Evolutionary conservation across 2,329 filamentous ascomycete species (phyloP), one percentile per base, ranked within the genome.

Genomic region (Aureobasidium vineae): DNA sequence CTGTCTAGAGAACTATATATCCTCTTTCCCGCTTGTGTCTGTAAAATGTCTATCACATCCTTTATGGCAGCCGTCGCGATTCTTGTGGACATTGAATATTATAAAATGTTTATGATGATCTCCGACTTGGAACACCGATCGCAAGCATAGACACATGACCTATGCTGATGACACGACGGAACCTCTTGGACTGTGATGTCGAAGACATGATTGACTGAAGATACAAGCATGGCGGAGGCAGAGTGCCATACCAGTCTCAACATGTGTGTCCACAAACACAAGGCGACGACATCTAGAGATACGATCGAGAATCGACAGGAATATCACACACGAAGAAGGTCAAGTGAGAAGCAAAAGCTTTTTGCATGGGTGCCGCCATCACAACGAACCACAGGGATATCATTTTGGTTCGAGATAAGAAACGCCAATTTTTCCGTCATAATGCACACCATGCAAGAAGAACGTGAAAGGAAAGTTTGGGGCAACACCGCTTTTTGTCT

Each of bases 401-500:
- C 57, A 61, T 49, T 49, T 36, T 61, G 57, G 23, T 43, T 47
- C 31, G 41, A 61, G 26, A 33, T 45, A 49, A 23, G 49, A 61
- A 61, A 61, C 41, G 45, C 57, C 43, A 26, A 38, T 26, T 36
- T 23, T 49, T 36, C 21, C 31, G 16, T 43, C 26, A 38, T 36
- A 47, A 49, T 36, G 31, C 41, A 54, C 57, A 61, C 43, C 57
- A 61, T 49, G 41, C 26, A 28, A 11, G n/a, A 26, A 61, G 40
- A 21, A 45, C 16, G 16, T 19, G 16, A 23, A 36, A 61, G 28
- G 41, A 33, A 61, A 38, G 10, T 36, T 31, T 23, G 53, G 28
- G 43, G 43, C 41, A 61, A 61, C 57, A 61, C 57, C 57, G 57
- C 57, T 61, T 61, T 61, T 61, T 61, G 41, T 61, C 43, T 59